These are phyloP conservation scores for Lepidium sativum DNA, from an alignment of 345 rosid genomes.

Conservation along the genomic window DNA sequence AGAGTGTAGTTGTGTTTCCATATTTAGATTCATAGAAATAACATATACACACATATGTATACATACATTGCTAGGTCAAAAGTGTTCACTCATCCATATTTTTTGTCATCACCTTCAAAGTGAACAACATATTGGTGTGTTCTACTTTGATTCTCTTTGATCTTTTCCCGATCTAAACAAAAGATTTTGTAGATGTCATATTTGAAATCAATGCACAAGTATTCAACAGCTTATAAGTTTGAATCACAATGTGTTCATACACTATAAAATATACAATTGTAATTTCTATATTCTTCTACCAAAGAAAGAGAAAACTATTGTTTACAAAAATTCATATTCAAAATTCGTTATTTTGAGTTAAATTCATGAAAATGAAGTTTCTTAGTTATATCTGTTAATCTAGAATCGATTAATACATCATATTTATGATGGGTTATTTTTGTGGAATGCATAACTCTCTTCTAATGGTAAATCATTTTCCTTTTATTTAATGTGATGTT, in stretches of 20 bases:
- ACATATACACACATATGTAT: not conserved
- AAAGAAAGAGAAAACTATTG: too few relatives aligned
- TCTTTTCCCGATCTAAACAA: constrained; percentile 8
- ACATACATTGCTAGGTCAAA: not conserved
- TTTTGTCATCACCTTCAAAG: constrained; percentile 23
- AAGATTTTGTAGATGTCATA: constrained; percentile 19
- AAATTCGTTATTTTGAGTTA: too few relatives aligned
- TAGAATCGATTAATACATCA: not conserved
- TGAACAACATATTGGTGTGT: constrained; percentile 6
- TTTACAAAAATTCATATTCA: too few relatives aligned
- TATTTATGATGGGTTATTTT: not conserved
- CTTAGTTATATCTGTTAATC: not conserved
- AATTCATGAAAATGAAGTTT: too few relatives aligned
- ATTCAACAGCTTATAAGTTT: not conserved
- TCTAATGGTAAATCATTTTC: not conserved
- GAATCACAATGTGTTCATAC: constrained; percentile 16
- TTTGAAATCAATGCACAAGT: constrained; percentile 6
- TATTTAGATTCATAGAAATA: not conserved
- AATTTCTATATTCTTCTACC: too few relatives aligned
- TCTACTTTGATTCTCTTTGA: constrained; percentile 18
- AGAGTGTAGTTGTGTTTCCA: constrained; percentile 15
- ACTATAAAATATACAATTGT: not conserved
- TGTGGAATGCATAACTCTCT: not conserved
- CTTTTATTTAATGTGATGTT: not conserved
- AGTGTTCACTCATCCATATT: constrained; percentile 5